Evolutionary conservation across 148 eudicot genomes (phyloP).

Genomic region (Spergularia marina): DNA sequence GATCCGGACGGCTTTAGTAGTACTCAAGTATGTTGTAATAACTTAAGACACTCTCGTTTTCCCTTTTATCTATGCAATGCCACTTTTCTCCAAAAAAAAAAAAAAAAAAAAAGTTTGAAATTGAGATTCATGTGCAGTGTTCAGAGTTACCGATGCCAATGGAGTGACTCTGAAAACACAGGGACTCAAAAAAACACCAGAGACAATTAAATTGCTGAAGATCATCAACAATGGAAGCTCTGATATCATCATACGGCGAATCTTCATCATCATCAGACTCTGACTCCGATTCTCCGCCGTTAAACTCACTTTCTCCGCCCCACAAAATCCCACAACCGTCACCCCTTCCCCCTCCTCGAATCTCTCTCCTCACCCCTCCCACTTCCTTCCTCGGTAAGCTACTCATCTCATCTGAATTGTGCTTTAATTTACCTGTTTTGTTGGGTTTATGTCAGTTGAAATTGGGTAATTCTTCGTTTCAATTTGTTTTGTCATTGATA

Average conservation of each 20-base stretch:
- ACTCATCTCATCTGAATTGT: background rate
- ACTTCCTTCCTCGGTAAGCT: slow-evolving; percentile 45
- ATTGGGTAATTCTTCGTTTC: background rate
- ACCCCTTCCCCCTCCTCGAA: slow-evolving; percentile 77
- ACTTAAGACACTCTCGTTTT: no score
- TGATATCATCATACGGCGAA: slow-evolving; percentile 70
- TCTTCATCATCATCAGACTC: slow-evolving; percentile 43
- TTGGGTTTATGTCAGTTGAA: background rate
- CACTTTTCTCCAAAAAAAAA: no score
- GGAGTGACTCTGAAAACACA: no score
- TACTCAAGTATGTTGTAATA: no score
- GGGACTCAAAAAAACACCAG: no score
- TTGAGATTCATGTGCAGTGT: no score
- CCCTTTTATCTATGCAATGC: no score
- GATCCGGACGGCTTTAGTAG: no score
- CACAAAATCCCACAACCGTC: slow-evolving; percentile 10
- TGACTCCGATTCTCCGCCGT: slow-evolving; percentile 33
- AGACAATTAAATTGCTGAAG: no score
- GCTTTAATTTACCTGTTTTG: background rate
- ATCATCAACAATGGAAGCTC: slow-evolving; percentile 56
- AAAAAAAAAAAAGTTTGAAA: no score
- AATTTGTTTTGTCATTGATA: background rate
- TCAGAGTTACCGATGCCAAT: no score
- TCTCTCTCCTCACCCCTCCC: slow-evolving; percentile 67
- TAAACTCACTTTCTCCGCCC: slow-evolving; percentile 1